phyloP scores from a whole-genome alignment of 805 yeast species.

The Kuraishia hungarica region DNA sequence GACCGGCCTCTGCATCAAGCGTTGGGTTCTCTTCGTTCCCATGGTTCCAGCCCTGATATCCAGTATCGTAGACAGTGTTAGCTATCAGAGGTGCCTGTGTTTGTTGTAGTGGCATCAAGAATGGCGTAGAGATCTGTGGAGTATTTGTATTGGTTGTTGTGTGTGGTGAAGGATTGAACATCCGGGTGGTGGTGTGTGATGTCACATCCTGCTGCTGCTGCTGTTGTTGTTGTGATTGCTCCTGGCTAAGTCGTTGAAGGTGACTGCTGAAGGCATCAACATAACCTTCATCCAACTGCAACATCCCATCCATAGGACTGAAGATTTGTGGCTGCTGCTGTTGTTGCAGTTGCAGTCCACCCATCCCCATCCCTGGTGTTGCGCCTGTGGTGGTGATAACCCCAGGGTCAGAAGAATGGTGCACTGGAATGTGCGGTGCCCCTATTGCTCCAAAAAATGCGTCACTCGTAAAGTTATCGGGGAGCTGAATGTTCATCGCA shows the following conservation, averaged over 20 bases:
- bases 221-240: not conserved
- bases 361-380: not conserved
- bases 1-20: not conserved
- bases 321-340: constrained; percentile 1
- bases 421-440: not conserved
- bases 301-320: not conserved
- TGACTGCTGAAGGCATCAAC: not conserved
- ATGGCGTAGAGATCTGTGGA: not conserved
- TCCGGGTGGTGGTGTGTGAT: not conserved
- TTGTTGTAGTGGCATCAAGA: not conserved
- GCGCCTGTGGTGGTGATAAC: not conserved
- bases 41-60: not conserved
- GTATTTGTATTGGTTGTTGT: not conserved
- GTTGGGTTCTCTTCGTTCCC: not conserved
- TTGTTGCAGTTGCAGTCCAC: not conserved
- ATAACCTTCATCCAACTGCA: constrained; percentile 1
- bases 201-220: not conserved
- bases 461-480: not conserved
- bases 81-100: not conserved
- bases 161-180: not conserved
- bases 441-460: not conserved
- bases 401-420: not conserved
- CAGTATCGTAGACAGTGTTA: not conserved
- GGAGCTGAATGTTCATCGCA: not conserved
- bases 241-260: not conserved